A percentile compares a stretch with the other conserved stretches of the same genome.
These are phyloP conservation scores for Thalassiosira exigua DNA, from an alignment of 352 stramenopile genomes.

Conservation along the genomic window DNA sequence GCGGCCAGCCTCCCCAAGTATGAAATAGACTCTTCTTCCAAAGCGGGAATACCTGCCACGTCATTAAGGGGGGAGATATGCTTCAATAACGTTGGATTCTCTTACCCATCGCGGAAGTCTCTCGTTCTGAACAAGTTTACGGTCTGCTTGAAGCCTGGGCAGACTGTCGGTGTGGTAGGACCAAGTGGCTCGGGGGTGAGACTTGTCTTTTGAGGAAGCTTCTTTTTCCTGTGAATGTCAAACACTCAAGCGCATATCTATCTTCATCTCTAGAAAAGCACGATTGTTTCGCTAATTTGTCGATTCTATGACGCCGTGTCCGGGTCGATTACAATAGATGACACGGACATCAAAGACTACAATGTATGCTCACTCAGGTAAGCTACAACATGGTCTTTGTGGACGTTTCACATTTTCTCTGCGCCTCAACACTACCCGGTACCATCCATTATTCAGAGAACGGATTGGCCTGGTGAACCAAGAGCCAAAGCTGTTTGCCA, in stretches of 20 bases:
- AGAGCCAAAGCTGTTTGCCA: conserved; percentile 90
- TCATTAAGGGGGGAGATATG: conserved; percentile 79
- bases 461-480: conserved; percentile 90
- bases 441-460: conserved; percentile 26
- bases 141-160: conserved; percentile 77
- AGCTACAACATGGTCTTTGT: no score
- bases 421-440: no score
- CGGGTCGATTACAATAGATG: conserved; percentile 78
- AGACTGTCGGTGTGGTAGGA: conserved; percentile 79
- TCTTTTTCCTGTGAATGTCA: not conserved
- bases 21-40: conserved; percentile 70
- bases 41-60: conserved; percentile 58
- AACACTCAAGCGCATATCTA: not conserved
- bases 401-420: no score
- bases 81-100: conserved; percentile 91
- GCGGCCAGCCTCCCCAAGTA: conserved; percentile 64
- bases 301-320: conserved; percentile 83
- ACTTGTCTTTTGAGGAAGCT: no score
- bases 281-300: conserved; percentile 81
- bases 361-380: conserved; percentile 80
- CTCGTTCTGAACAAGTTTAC: conserved; percentile 87
- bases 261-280: conserved; percentile 76
- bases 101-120: conserved; percentile 88
- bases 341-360: conserved; percentile 61
- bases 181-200: conserved; percentile 73